Evolutionary conservation across 768 basidiomycete genomes (phyloP), one percentile per base, ranked within the genome.

Genomic region (Lentinus brumalis): DNA sequence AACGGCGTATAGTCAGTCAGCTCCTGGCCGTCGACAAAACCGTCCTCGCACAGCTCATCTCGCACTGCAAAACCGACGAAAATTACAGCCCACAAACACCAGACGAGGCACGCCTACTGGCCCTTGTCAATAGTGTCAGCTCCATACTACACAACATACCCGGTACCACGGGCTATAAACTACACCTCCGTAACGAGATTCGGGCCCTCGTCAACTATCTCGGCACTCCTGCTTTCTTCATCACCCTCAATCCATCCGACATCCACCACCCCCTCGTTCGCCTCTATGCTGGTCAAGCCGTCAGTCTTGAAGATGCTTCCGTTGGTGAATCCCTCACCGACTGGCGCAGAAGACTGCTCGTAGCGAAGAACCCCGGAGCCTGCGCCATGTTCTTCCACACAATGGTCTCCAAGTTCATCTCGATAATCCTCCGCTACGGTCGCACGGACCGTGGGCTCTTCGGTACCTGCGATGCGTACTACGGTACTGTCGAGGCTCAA

Each of bases 401-500:
- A n/a, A 56, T 56, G 54, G 46, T 56, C 6, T n/a, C 30, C 31
- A 11, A 35, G 1, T 56, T 56, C n/a, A 46, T 56, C 5, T 12
- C 16, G 5, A 5, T 35, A 0, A 31, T 56, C 2, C 42, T 56
- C 1, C 3, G 54, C 1, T 32, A 35, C 14, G 31, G 44, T 1
- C 8, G 30, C 9, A 7, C 31, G 1, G 16, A 26, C 2, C 29
- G 2, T 18, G 69, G 69, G 6, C 50, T 70, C 12, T 61, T 70
- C 6, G 69, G 69, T 0, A 4, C 44, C 6, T 57, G 50, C 6
- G 15, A 41, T 1, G 68, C 63, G 2, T 70, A 70, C 59, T 67
- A 65, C 44, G 73, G 69, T 0, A 65, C 62, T 1, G 69, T 70
- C 0, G 74, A 76, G 50, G 56, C 65, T 2, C 75, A 73, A 49